These are phyloP conservation scores for Astrocystis sublimbata DNA, from an alignment of 495 filamentous ascomycete species.

Conservation along the genomic window DNA sequence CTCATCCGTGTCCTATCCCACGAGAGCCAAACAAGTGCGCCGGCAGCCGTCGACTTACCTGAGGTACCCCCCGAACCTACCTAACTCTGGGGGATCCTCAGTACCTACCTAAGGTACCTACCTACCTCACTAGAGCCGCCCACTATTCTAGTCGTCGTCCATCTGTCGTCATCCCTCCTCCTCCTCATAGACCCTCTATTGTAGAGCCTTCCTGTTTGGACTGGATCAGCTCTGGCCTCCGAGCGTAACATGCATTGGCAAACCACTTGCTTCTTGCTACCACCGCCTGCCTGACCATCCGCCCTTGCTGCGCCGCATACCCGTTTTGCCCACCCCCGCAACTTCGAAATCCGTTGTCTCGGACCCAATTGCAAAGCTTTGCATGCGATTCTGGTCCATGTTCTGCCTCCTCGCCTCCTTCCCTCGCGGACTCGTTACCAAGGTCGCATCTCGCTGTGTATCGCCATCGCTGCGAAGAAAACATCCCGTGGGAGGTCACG, in stretches of 20 bases:
- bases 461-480: not conserved
- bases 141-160: slow-evolving; percentile 5
- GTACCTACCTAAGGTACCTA: not conserved
- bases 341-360: not conserved
- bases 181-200: slow-evolving; percentile 5
- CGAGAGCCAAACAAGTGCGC: too few species aligned
- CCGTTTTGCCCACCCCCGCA: not conserved
- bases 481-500: not conserved
- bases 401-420: too few species aligned
- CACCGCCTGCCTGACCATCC: slow-evolving; percentile 2
- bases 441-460: not conserved
- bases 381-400: not conserved
- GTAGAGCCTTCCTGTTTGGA: slow-evolving; percentile 8
- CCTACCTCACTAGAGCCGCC: slow-evolving; percentile 6
- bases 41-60: too few species aligned
- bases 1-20: too few species aligned
- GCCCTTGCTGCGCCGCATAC: slow-evolving; percentile 10
- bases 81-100: too few species aligned
- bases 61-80: too few species aligned
- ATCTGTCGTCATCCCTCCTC: slow-evolving; percentile 20
- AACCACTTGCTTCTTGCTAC: not conserved
- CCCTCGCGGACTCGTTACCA: not conserved
- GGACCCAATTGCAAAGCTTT: slow-evolving; percentile 11
- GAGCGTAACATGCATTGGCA: not conserved
- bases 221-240: not conserved